Percentiles rank a stretch among this genome's conserved stretches.
Conservation (phyloP, 1,284 basidiomycete genomes). For the Pseudozyma pruni region DNA sequence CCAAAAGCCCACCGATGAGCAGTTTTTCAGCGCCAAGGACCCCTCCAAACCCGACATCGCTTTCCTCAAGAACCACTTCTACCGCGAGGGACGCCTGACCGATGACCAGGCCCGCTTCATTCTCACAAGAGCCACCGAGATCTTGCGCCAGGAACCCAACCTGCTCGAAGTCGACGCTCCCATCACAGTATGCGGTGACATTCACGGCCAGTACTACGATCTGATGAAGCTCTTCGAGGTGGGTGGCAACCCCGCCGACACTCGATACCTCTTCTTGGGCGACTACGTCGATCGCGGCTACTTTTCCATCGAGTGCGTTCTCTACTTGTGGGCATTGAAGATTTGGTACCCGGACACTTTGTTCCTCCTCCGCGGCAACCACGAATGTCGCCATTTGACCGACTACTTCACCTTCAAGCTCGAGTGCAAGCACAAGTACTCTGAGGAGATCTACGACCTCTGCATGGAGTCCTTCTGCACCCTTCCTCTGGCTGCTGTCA, state of each 20-base stretch:
- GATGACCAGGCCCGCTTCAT: slow-evolving; percentile 92
- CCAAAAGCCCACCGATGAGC: slow-evolving; percentile 86
- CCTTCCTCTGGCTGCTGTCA: slow-evolving; percentile 88
- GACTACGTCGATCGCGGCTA: slow-evolving; percentile 68
- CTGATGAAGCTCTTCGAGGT: slow-evolving; percentile 68
- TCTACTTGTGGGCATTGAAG: slow-evolving; percentile 67
- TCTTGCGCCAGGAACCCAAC: slow-evolving; percentile 85
- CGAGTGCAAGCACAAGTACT: slow-evolving; percentile 68
- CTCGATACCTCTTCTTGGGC: slow-evolving; percentile 67
- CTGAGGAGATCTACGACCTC: slow-evolving; percentile 67
- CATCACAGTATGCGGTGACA: slow-evolving; percentile 75
- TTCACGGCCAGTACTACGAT: slow-evolving; percentile 67
- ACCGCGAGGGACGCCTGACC: slow-evolving; percentile 86
- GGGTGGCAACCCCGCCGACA: slow-evolving; percentile 67
- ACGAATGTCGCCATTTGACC: slow-evolving; percentile 67
- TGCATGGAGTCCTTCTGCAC: slow-evolving; percentile 84
- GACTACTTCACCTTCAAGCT: slow-evolving; percentile 68
- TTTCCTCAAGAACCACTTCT: slow-evolving; percentile 98
- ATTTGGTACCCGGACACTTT: slow-evolving; percentile 67
- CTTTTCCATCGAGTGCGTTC: slow-evolving; percentile 67
- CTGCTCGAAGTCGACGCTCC: slow-evolving; percentile 91
- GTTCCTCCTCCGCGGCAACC: slow-evolving; percentile 67
- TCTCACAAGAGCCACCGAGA: slow-evolving; percentile 77
- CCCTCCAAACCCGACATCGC: slow-evolving; percentile 76
- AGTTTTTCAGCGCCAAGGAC: slow-evolving; percentile 74